Percentiles rank a stretch among this genome's conserved stretches.
Conservation (phyloP, 495 filamentous ascomycete genomes). For the Lindgomyces ingoldianus region DNA sequence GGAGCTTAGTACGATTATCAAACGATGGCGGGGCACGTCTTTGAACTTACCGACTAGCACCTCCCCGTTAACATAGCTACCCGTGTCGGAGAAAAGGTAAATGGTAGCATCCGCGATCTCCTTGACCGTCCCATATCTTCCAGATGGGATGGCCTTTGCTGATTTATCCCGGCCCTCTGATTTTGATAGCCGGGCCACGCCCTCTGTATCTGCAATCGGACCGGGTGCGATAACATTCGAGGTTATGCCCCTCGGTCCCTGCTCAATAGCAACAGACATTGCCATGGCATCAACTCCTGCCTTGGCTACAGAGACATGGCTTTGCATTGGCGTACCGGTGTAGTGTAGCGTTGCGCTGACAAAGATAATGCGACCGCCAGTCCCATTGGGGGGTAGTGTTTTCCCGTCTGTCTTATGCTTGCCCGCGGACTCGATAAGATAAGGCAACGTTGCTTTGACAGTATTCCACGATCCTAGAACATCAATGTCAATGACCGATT, state of each 20-base stretch:
- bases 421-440: conserved; percentile 71
- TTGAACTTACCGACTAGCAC: conserved; percentile 60
- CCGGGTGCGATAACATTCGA: conserved; percentile 86
- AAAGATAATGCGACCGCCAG: conserved; percentile 84
- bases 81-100: conserved; percentile 78
- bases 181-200: conserved; percentile 46
- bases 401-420: conserved; percentile 58
- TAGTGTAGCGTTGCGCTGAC: conserved; percentile 90
- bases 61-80: conserved; percentile 79
- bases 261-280: conserved; percentile 74
- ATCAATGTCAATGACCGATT: conserved; percentile 94
- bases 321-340: conserved; percentile 75
- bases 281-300: conserved; percentile 85
- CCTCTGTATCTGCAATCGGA: conserved; percentile 68
- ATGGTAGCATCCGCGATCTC: conserved; percentile 94
- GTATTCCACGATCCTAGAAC: conserved; percentile 92
- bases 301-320: conserved; percentile 87
- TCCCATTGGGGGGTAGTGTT: conserved; percentile 50
- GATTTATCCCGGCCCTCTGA: conserved; percentile 45
- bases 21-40: neutral
- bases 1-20: neutral
- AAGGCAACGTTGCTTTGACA: conserved; percentile 81
- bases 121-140: conserved; percentile 73
- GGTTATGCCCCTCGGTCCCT: conserved; percentile 84
- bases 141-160: conserved; percentile 59